Evolutionary conservation across 768 basidiomycete species (phyloP).

Genomic region (Kwoniella dejecticola): DNA sequence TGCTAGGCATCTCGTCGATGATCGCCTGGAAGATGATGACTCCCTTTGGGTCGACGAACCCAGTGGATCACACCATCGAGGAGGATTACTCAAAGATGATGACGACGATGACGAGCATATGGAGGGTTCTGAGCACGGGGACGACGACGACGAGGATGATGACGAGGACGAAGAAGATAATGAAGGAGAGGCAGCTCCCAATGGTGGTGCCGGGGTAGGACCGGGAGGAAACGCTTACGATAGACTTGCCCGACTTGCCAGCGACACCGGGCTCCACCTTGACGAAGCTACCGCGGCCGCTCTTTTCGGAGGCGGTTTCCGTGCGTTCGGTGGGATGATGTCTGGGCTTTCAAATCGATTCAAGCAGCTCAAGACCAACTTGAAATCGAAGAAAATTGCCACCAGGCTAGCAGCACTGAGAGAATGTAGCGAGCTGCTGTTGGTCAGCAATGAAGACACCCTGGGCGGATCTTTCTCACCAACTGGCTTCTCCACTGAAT

Average conservation of each 20-base stretch:
- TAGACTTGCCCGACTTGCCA: slow-evolving; percentile 35
- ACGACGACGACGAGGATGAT: slow-evolving; percentile 40
- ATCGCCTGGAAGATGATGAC: slow-evolving; percentile 44
- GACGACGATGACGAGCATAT: slow-evolving; percentile 44
- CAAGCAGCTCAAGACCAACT: slow-evolving; percentile 59
- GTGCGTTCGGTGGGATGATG: slow-evolving; percentile 68
- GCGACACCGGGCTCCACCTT: slow-evolving; percentile 33
- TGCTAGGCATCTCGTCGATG: slow-evolving; percentile 38
- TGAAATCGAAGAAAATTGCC: slow-evolving; percentile 69
- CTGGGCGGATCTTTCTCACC: slow-evolving; percentile 84
- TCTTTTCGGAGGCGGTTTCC: slow-evolving; percentile 68
- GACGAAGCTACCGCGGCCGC: slow-evolving; percentile 54
- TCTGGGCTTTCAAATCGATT: slow-evolving; percentile 81
- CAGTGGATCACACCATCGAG: slow-evolving; percentile 14
- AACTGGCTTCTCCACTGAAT: slow-evolving; percentile 85
- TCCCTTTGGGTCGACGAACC: slow-evolving; percentile 40
- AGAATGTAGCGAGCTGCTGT: slow-evolving; percentile 89
- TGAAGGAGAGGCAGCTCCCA: slow-evolving; percentile 38
- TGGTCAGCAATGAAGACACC: slow-evolving; percentile 96
- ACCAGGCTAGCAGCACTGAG: slow-evolving; percentile 81
- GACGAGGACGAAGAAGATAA: slow-evolving; percentile 58
- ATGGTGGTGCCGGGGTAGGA: slow-evolving; percentile 56
- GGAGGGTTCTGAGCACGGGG: slow-evolving; percentile 49
- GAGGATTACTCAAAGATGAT: slow-evolving; percentile 21
- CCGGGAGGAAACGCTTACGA: slow-evolving; percentile 54